phyloP scores from a whole-genome alignment of 768 basidiomycete genomes.

The Boletus rubroflammeus region DNA sequence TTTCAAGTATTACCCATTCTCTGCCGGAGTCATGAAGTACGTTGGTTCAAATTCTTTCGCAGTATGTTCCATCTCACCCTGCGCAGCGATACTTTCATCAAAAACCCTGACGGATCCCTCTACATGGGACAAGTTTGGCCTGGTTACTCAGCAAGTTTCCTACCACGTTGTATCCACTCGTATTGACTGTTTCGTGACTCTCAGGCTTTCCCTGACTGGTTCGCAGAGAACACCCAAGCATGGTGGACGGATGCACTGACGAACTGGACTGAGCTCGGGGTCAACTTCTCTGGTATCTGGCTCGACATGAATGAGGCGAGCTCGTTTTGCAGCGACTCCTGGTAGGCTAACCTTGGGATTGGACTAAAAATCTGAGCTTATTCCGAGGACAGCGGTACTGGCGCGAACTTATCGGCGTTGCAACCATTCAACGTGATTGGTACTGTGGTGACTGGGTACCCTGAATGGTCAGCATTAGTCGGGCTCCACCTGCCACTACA shows the following conservation, averaged over 20 bases:
- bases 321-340: slow-evolving; percentile 63
- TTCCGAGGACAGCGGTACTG: slow-evolving; percentile 39
- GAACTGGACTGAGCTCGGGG: slow-evolving; percentile 50
- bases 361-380: not conserved
- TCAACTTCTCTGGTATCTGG: slow-evolving; percentile 69
- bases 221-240: slow-evolving; percentile 44
- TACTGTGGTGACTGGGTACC: slow-evolving; percentile 52
- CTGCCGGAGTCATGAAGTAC: slow-evolving; percentile 55
- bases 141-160: slow-evolving; percentile 54
- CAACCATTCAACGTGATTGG: slow-evolving; percentile 51
- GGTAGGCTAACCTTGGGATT: slow-evolving; percentile 30
- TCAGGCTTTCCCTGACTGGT: slow-evolving; percentile 62
- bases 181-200: not conserved
- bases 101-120: slow-evolving; percentile 68
- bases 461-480: slow-evolving; percentile 52
- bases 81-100: slow-evolving; percentile 63
- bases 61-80: not conserved
- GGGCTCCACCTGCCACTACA: not conserved
- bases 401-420: slow-evolving; percentile 53
- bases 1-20: slow-evolving; percentile 65
- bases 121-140: slow-evolving; percentile 80
- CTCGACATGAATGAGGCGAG: slow-evolving; percentile 66
- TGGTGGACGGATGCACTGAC: slow-evolving; percentile 61
- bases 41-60: slow-evolving; percentile 10
- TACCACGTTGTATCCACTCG: not conserved